Base-by-base conservation (phyloP, 1,139 yeast species). In the Debaryomyces robertsiae region DNA sequence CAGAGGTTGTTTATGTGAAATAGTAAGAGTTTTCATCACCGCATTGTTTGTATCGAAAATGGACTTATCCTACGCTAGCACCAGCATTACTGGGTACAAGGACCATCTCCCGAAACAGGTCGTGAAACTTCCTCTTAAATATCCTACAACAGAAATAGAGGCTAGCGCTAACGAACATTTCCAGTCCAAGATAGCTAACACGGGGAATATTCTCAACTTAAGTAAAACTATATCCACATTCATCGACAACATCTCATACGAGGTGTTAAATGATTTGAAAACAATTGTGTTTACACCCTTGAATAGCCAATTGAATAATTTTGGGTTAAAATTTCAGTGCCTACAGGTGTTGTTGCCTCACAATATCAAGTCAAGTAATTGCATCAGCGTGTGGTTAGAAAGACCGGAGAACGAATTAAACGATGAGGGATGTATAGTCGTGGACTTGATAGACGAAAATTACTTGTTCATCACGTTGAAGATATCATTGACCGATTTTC, bases 121-220 rank as follows among this genome's bases (percentile, higher is more conserved):
- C 32, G 59, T 68, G 11, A 47, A 43, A 13, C 51, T 69, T 31
- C 75, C 75, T 3, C 59, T 69, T 46, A 61, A 61, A 46, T 69
- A 69, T 43, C 49, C 57, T 2, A 27, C 14, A 25, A 27, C 6
- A 27, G 30, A 27, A 6, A 30, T 25, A 14, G 27, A 36, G 4
- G 29, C 33, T 14, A 19, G 50, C 6, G 47, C 57, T 9, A 55
- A 64, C 40, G 69, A 64, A 22, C 38, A 43, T 11, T 68, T 67
- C 46, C 54, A 53, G 22, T 38, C 39, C 11, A 45, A 48, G 11
- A 38, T 63, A 16, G 51, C 67, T 5, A 46, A 44, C 16, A 34
- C 49, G n/a, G 72, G 73, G 6, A 45, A 45, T 6, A 46, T 67
- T 6, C 47, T 65, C 13, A 48, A 55, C n/a, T 48, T 65, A 28